phyloP scores from a whole-genome alignment of 1,139 yeast genomes.

The Martiniozyma asiatica region DNA sequence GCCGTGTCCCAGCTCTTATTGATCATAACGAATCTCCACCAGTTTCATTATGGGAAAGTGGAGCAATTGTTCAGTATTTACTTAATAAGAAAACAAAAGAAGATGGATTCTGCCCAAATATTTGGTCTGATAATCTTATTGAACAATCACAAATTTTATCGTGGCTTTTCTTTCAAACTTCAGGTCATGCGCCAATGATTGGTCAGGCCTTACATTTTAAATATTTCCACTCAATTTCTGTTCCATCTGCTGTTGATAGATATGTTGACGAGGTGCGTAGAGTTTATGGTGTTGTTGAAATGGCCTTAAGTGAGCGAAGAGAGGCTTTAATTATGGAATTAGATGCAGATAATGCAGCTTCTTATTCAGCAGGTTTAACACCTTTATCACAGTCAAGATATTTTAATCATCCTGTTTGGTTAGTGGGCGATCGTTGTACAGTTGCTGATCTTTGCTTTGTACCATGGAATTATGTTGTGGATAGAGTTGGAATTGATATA shows the following conservation, averaged over 20 bases:
- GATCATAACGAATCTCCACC: slow-evolving; percentile 59
- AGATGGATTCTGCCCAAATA: slow-evolving; percentile 50
- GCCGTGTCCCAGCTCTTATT: slow-evolving; percentile 86
- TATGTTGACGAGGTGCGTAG: slow-evolving; percentile 89
- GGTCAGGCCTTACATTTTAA: slow-evolving; percentile 94
- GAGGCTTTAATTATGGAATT: slow-evolving; percentile 85
- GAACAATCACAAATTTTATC: slow-evolving; percentile 83
- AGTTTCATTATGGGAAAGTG: slow-evolving; percentile 86
- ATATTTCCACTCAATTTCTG: slow-evolving; percentile 78
- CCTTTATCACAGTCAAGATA: slow-evolving; percentile 78
- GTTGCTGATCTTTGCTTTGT: slow-evolving; percentile 88
- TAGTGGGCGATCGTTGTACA: slow-evolving; percentile 82
- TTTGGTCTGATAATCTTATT: slow-evolving; percentile 69
- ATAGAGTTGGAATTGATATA: slow-evolving; percentile 79
- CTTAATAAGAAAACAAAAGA: slow-evolving; percentile 59
- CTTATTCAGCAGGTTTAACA: slow-evolving; percentile 81
- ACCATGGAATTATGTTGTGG: slow-evolving; percentile 96
- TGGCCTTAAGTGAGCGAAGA: slow-evolving; percentile 88
- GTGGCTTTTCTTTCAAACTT: slow-evolving; percentile 91
- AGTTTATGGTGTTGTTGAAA: slow-evolving; percentile 88
- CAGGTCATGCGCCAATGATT: slow-evolving; percentile 96
- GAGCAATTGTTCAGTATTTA: slow-evolving; percentile 74
- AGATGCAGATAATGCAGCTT: slow-evolving; percentile 77
- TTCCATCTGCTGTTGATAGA: slow-evolving; percentile 82
- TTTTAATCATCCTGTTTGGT: slow-evolving; percentile 91